Evolutionary conservation across 441 rosid species (phyloP).

Genomic region (Aleurites moluccanus): DNA sequence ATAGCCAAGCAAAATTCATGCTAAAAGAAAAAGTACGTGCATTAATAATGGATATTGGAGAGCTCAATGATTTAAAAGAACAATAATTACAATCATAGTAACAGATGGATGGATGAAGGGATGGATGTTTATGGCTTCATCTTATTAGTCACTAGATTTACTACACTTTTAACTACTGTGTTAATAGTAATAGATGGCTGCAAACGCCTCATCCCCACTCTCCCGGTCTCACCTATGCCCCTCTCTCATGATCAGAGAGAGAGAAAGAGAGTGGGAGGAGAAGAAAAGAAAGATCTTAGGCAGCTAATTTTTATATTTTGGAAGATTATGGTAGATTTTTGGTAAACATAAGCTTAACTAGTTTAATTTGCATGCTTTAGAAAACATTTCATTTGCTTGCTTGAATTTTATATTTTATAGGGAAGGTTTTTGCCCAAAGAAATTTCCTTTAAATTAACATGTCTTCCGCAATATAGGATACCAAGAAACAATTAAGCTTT

Average conservation of each 20-base stretch:
- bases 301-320: not conserved
- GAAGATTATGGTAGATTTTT: not conserved
- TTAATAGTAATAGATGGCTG: too few species aligned
- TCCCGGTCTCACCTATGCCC: too few species aligned
- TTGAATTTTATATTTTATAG: too few species aligned
- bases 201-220: too few species aligned
- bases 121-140: too few species aligned
- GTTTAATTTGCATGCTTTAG: not conserved
- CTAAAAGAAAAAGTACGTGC: not conserved
- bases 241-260: too few species aligned
- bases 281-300: not conserved
- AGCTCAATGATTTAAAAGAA: not conserved
- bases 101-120: not conserved
- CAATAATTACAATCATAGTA: not conserved
- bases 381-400: too few species aligned
- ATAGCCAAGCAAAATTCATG: not conserved
- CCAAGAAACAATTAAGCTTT: not conserved
- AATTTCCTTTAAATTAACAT: not conserved
- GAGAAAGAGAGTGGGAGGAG: not conserved
- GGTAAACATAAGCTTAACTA: not conserved
- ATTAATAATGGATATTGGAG: not conserved
- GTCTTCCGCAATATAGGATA: not conserved
- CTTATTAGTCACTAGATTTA: too few species aligned
- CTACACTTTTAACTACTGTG: too few species aligned
- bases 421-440: not conserved